These are phyloP conservation scores for Gossypium davidsonii DNA, from an alignment of 441 rosid species.

Conservation along the genomic window DNA sequence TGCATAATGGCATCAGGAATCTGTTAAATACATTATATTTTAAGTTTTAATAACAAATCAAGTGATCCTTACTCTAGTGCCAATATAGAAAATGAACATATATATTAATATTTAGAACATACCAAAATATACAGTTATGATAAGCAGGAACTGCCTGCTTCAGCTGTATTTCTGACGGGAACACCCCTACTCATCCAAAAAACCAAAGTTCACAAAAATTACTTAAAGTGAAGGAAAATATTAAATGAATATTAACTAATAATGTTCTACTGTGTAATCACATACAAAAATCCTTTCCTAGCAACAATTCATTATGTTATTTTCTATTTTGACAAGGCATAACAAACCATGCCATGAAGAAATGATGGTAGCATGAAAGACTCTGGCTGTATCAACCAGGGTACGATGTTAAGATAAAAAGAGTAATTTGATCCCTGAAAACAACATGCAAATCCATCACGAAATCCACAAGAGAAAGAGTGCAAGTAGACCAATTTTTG, in stretches of 20 bases:
- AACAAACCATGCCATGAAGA: neutral
- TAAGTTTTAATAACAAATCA: neutral
- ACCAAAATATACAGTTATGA: neutral
- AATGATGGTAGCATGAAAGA: neutral
- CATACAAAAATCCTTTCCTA: neutral
- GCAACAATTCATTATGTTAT: neutral
- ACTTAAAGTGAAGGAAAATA: neutral
- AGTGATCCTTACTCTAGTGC: neutral
- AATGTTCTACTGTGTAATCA: neutral
- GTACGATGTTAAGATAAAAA: neutral
- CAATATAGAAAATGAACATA: neutral
- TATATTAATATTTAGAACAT: neutral
- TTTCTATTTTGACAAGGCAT: neutral
- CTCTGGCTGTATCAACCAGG: neutral
- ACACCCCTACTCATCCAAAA: neutral
- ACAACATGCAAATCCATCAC: neutral
- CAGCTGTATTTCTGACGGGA: neutral
- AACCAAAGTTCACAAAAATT: neutral
- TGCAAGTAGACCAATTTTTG: neutral
- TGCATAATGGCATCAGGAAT: neutral
- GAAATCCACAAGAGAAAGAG: neutral
- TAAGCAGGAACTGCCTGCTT: neutral
- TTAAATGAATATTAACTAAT: neutral
- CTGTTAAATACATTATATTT: neutral
- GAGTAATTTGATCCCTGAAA: neutral